These are phyloP conservation scores for Remersonia thermophila DNA, from an alignment of 2,329 filamentous ascomycete genomes.

Conservation along the genomic window DNA sequence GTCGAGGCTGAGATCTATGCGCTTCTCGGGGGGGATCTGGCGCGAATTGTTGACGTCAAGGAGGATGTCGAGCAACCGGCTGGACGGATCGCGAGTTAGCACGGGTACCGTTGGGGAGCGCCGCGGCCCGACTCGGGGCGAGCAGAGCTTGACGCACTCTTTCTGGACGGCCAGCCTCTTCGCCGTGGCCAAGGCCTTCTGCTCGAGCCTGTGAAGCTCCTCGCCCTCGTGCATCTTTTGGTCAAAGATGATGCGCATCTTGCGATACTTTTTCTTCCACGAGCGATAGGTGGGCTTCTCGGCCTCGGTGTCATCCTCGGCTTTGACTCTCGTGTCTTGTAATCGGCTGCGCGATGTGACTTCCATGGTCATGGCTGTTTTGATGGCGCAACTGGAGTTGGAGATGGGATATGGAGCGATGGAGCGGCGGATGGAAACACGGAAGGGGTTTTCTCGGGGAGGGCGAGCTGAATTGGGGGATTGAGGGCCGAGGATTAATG, in stretches of 20 bases:
- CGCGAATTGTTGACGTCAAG: conserved; percentile 78
- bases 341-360: conserved; percentile 17
- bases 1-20: conserved; percentile 55
- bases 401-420: background rate
- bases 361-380: conserved; percentile 18
- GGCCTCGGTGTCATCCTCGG: conserved; percentile 31
- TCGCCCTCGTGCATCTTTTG: conserved; percentile 70
- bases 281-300: conserved; percentile 48
- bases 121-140: too few species aligned
- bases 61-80: conserved; percentile 77
- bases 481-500: too few species aligned
- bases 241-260: conserved; percentile 73
- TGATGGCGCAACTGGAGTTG: background rate
- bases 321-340: conserved; percentile 27
- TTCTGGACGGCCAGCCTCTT: conserved; percentile 82
- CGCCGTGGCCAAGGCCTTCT: conserved; percentile 66
- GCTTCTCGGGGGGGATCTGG: conserved; percentile 62
- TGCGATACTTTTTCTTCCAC: conserved; percentile 89
- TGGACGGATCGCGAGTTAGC: conserved; percentile 25
- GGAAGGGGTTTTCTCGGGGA: background rate
- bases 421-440: too few species aligned
- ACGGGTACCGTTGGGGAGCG: too few species aligned
- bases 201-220: conserved; percentile 67
- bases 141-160: conserved; percentile 49
- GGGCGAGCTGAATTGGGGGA: too few species aligned